These are phyloP conservation scores for Pythium myriotylum DNA, from an alignment of 352 stramenopile genomes.

Conservation along the genomic window DNA sequence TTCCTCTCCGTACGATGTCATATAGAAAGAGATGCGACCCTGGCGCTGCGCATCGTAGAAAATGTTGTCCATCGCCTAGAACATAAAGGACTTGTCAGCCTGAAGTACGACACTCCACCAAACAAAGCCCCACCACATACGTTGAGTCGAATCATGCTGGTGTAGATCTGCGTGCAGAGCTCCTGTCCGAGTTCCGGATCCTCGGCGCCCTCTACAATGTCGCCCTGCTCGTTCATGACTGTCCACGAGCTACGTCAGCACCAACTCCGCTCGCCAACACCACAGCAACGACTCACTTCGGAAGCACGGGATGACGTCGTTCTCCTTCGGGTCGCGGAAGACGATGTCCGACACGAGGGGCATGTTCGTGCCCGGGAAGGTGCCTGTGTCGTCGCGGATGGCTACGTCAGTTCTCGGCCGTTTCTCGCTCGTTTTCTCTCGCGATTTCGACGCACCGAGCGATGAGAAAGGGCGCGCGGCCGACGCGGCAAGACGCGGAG, in stretches of 20 bases:
- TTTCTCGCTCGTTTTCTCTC: neutral
- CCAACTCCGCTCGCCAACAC: constrained; percentile 8
- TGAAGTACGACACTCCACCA: neutral
- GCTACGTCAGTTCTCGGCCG: neutral
- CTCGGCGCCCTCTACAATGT: constrained; percentile 67
- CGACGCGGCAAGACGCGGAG: neutral
- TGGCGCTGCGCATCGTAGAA: constrained; percentile 97
- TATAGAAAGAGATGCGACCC: constrained; percentile 98
- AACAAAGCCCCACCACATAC: constrained; percentile 33
- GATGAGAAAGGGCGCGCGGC: constrained; percentile 31
- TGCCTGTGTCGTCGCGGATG: constrained; percentile 33
- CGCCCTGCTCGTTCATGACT: constrained; percentile 88
- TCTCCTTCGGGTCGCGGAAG: constrained; percentile 86
- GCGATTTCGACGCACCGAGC: constrained; percentile 29
- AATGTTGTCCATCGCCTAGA: constrained; percentile 97
- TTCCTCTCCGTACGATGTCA: constrained; percentile 95
- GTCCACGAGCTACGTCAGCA: neutral
- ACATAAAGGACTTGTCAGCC: constrained; percentile 4
- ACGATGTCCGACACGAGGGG: constrained; percentile 89
- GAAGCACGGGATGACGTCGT: constrained; percentile 87
- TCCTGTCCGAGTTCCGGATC: constrained; percentile 83
- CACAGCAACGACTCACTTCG: constrained; percentile 71
- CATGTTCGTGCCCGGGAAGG: constrained; percentile 82
- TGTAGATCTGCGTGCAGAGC: constrained; percentile 88
- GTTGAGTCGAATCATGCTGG: constrained; percentile 82